Evolutionary conservation across 192 early-diverging fungal genomes (phyloP), one percentile per base, ranked within the genome.

Genomic region (Coemansia sp.): DNA sequence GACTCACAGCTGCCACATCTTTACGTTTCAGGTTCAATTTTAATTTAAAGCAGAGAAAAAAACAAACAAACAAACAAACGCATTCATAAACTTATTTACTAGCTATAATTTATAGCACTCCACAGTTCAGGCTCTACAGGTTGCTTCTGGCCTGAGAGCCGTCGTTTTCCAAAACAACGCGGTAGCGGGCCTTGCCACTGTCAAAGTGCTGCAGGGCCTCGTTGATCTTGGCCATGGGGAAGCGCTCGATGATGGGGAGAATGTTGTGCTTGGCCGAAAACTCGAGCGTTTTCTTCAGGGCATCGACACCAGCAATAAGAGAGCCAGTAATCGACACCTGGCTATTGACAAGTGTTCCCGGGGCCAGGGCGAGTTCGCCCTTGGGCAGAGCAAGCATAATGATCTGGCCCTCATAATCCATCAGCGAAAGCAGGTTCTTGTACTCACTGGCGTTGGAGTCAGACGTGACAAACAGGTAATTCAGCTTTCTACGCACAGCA

Each of bases 351-450:
- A 91, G 52, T 13, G 66, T 56, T 9, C 38, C 10, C 5, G 77
- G 47, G 23, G 70, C 52, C 34, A 89, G 51, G 1, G 32, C 9
- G 17, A 90, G 42, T 15, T 75, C 60, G 22, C 65, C 52, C 50
- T 86, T 80, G 3, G 89, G 89, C 0, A 85, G 30, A 19, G 79
- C 82, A 53, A 91, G 72, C 42, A 89, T 36, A n/a, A 88, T 55
- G 18, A 89, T 52, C 33, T 78, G 81, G 18, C 87, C 83, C 15
- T 76, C 68, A 45, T 61, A 67, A 36, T 83, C 72, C 42, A 86
- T 60, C 55, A 81, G 60, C 4, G 55, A 55, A 2, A 84, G 34
- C 8, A 74, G 57, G 14, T 76, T 50, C 24, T 38, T 56, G 74
- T 81, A 85, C 49, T 81, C 50, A 20, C 68, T 72, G 14, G 64